These are phyloP conservation scores for Penicillium corylophilum DNA, from an alignment of 2,329 filamentous ascomycete species.

Conservation along the genomic window DNA sequence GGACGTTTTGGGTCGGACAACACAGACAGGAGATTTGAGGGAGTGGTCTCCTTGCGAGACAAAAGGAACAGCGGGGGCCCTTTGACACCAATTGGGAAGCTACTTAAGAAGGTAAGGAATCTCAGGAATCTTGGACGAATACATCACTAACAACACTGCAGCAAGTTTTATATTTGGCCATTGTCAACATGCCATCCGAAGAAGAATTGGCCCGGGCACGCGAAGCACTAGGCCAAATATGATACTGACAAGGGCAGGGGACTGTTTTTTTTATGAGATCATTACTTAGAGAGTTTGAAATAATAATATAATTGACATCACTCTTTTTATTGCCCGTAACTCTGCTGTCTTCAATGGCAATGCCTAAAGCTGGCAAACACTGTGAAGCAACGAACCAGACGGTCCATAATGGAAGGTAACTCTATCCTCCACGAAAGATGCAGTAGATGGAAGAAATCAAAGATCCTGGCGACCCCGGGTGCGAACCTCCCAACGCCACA, in stretches of 20 bases:
- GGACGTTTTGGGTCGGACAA: neutral
- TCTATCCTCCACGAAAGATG: neutral
- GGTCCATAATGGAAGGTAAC: neutral
- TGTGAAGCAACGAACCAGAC: neutral
- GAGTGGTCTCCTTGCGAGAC: neutral
- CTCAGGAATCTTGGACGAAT: too few relatives aligned
- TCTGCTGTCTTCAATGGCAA: neutral
- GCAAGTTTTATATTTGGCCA: constrained; percentile 53
- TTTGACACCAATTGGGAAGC: constrained; percentile 21
- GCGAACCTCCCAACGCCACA: constrained; percentile 16
- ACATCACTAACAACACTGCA: constrained; percentile 15
- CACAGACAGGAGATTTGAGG: neutral
- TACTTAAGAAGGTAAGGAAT: constrained; percentile 30
- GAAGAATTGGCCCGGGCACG: constrained; percentile 39
- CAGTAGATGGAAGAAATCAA: constrained; percentile 8
- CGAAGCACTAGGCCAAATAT: constrained; percentile 6
- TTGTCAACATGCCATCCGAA: constrained; percentile 52
- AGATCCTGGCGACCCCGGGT: constrained; percentile 5
- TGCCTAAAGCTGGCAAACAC: neutral
- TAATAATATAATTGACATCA: neutral
- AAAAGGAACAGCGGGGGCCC: neutral
- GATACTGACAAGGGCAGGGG: too few relatives aligned
- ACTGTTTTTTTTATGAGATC: neutral
- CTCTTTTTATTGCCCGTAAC: neutral
- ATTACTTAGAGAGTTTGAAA: neutral